phyloP scores from a whole-genome alignment of 2,329 filamentous ascomycete genomes.

The Botrytis galanthina region DNA sequence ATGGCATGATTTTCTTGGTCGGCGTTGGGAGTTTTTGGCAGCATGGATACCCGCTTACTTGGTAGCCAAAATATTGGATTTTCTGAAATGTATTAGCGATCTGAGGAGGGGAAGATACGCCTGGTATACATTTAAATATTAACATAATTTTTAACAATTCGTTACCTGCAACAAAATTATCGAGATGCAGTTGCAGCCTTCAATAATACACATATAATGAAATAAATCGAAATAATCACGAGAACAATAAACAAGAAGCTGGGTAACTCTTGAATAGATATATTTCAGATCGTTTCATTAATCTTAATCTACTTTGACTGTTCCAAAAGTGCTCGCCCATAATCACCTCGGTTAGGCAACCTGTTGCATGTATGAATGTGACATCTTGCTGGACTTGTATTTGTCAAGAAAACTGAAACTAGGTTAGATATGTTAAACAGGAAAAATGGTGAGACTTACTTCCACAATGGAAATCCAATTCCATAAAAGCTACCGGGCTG shows the following conservation, averaged over 20 bases:
- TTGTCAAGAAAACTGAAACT: constrained; percentile 64
- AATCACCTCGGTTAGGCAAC: constrained; percentile 74
- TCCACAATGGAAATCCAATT: constrained; percentile 79
- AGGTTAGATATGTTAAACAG: constrained; percentile 13
- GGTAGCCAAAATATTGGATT: background rate
- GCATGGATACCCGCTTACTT: background rate
- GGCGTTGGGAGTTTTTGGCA: background rate
- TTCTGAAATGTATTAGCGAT: background rate
- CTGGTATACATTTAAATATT: background rate
- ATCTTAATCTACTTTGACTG: constrained; percentile 7
- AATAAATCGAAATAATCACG: background rate
- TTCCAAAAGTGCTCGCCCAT: constrained; percentile 51
- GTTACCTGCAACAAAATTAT: background rate
- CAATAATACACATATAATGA: background rate
- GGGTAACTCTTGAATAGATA: background rate
- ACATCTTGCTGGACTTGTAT: constrained; percentile 71
- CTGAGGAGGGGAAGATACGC: background rate
- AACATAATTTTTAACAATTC: background rate
- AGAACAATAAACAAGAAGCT: background rate
- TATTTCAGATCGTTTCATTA: background rate
- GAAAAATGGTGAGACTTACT: constrained; percentile 28
- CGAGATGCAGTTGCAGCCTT: background rate
- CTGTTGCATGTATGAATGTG: constrained; percentile 74
- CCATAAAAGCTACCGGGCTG: constrained; percentile 69
- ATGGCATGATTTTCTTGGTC: background rate